Evolutionary conservation across 257 asterid genomes (phyloP).

Genomic region (Solanum rostratum): DNA sequence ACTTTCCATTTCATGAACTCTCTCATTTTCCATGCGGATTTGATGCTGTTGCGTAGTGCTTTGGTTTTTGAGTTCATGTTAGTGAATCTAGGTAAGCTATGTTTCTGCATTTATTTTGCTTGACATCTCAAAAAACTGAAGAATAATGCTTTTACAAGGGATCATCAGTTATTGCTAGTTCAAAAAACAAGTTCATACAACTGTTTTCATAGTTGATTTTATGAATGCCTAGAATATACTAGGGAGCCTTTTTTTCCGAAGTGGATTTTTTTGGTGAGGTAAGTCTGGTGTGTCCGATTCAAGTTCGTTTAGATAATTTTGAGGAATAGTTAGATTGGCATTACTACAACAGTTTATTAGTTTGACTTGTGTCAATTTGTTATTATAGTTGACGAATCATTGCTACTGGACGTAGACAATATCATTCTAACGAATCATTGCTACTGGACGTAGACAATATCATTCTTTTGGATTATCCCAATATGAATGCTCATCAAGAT

Average conservation of each 20-base stretch:
- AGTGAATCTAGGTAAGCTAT: neutral
- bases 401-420: neutral
- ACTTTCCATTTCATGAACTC: neutral
- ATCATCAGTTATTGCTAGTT: neutral
- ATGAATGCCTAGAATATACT: neutral
- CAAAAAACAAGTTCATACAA: neutral
- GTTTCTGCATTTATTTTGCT: neutral
- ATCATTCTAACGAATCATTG: too few species aligned
- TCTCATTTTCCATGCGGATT: neutral
- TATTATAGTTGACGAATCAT: neutral
- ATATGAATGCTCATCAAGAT: neutral
- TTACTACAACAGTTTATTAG: neutral
- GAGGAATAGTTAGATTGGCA: neutral
- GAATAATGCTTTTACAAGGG: neutral
- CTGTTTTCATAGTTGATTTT: neutral
- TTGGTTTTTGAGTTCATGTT: neutral
- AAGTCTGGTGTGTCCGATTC: neutral
- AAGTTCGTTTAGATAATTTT: neutral
- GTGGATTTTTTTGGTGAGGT: neutral
- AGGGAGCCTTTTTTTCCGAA: neutral
- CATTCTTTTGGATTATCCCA: neutral
- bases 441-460: neutral
- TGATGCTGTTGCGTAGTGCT: neutral
- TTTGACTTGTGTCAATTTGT: neutral
- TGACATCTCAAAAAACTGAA: neutral